Evolutionary conservation across 164 flowering plant species (phyloP), one percentile per base, ranked within the genome.

Genomic region (Berberis thunbergii): DNA sequence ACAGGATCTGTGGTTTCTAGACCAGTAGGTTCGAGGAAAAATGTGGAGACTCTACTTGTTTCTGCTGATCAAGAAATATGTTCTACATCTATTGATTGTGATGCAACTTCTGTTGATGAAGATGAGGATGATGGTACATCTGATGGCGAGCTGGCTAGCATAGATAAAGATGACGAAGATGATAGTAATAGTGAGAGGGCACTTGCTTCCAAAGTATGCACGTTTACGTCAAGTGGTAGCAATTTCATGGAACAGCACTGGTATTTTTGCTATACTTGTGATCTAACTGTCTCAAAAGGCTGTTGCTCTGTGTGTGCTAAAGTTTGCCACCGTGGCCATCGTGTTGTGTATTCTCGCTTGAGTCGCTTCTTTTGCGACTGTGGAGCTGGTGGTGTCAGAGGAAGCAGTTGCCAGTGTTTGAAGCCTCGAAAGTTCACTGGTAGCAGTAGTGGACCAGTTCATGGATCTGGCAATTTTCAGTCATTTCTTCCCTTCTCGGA

Each of bases 111-210:
- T 62, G 76, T 80, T 4, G 99, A 95, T 78, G 99, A 95, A 56
- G 99, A 91, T 78, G 99, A 91, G 75, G 99, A 95, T 77, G 97
- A 95, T 79, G 99, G 97, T 59, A 95, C 99, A 64, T 95, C 99
- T 65, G 99, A 95, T 81, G 99, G 99, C 64, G 99, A 95, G 66
- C 77, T 80, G 66, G 94, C 84, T 72, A 86, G 96, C 75, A 63
- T 89, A 44, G 97, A 91, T 61, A 95, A 86, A 76, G 99, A 91
- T 69, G 99, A 89, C 42, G 97, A 91, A 53, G 97, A 91, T 26
- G 97, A 91, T 71, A 59, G 68, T 61, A 86, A 83, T 75, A 85
- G 91, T 75, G 99, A 95, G 65, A 86, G 76, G 72, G 84, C 84
- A 45, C 97, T 95, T 73, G 97, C 99, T 54, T 89, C 97, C 52